Base-by-base conservation (phyloP, 1,139 yeast genomes). In the Blastobotrys arbuscula region DNA sequence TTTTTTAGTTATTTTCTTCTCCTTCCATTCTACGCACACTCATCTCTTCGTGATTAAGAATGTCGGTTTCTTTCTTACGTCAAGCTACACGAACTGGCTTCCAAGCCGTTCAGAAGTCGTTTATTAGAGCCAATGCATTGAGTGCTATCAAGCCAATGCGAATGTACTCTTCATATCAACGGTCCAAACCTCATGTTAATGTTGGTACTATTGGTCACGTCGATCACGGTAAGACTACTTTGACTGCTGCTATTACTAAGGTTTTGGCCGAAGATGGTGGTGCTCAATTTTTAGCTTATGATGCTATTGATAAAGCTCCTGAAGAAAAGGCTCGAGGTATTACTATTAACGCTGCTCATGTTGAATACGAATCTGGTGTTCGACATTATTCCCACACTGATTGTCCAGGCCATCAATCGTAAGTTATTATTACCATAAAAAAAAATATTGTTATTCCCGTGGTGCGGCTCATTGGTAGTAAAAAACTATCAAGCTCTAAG, bases 291-390 rank as follows among this genome's bases (percentile, higher is more conserved):
- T 78, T 89, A 75, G 97, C 92, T 70, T 92, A 92, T 69, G 78
- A 88, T 51, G 73, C 97, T 55, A 92, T 92, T 65, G 98, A 92
- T 74, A 87, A 88, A 74, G 98, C 98, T 47, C 98, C 98, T 58
- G 98, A 92, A 76, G 98, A 92, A 78, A 84, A 96, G 76, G 97
- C 96, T 51, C 89, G 98, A 79, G 98, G 98, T 81, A 92, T 92
- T 71, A 92, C 98, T 58, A 92, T 92, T 66, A 88, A 97, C 50
- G 84, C 97, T 62, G 97, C 97, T 49, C 97, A 90, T 66, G 96
- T 89, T 63, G 97, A 89, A 74, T 89, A 89, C 72, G 90, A 86
- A 71, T 89, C 97, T 53, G 89, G 75, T 19, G 41, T 40, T 35
- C 31, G 96, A 73, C 97, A 89, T 73, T 88, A 88, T 68, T 89